Base-by-base conservation (phyloP, 345 rosid species). In the Eutrema japonicum region DNA sequence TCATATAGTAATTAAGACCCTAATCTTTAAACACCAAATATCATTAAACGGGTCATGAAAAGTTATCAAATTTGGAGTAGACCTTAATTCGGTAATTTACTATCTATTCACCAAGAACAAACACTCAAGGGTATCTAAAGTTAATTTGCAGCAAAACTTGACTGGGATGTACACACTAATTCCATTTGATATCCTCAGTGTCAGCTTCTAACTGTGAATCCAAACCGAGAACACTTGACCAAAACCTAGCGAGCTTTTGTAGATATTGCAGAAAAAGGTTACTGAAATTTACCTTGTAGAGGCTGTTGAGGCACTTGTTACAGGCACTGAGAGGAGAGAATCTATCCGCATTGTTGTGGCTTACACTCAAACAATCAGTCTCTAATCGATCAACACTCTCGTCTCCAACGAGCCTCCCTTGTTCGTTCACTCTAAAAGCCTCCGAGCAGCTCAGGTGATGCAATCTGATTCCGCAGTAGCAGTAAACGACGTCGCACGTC, bases 391-490 rank as follows among this genome's bases (percentile, higher is more conserved):
- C 79, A 51, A 94, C 96, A 42, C 79, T 87, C 55, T 77, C 57
- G 38, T 89, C 81, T 10, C 96, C 97, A 27, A 79, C 85, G 13
- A 93, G 85, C 43, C 73, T 88, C 43, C 97, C 98, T 46, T 79
- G 55, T 10, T 64, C 72, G 30, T 80, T 68, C 37, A 81, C 68
- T 12, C 77, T 77, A 80, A 93, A 93, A 10, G 93, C 89, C 8
- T 82, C 94, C 0, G 93, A 85, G 43, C 97, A 91, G 66, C 78
- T 91, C 72, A 88, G 70, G 0, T 87, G 88, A 74, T 89, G 98
- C 75, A 94, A 75, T 64, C 98, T 70, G 35, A 94, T 91, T 37
- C 96, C 97, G 35, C 97, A 94, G 64, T 86, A 94, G 72, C 98
- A 94, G 74, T 83, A 92, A 29, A 91, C 93, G 22, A 85, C 71